These are phyloP conservation scores for Coffea humblotiana DNA, from an alignment of 305 asterid genomes.

Conservation along the genomic window DNA sequence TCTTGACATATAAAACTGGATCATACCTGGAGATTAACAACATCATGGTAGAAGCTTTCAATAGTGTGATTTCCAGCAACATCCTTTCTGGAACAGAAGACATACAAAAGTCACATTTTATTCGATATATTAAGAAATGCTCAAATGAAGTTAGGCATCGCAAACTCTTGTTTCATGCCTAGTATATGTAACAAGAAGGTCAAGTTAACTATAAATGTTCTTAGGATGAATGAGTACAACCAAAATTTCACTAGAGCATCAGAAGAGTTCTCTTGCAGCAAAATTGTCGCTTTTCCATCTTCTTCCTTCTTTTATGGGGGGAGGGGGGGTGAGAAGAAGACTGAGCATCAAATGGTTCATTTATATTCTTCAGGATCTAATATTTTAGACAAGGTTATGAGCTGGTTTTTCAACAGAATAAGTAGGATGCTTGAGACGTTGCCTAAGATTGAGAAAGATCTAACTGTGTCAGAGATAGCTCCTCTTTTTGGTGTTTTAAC, in stretches of 20 bases:
- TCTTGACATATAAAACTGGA: neutral
- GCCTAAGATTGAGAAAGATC: too few relatives aligned
- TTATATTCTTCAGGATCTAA: neutral
- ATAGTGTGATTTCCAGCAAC: conserved; percentile 59
- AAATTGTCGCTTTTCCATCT: too few relatives aligned
- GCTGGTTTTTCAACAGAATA: neutral
- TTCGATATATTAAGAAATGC: neutral
- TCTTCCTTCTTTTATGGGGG: neutral
- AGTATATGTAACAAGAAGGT: neutral
- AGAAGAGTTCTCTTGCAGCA: neutral
- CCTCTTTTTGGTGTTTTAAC: too few relatives aligned
- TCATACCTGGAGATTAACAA: conserved; percentile 75
- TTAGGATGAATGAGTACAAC: too few relatives aligned
- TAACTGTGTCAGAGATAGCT: too few relatives aligned
- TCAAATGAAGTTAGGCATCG: neutral
- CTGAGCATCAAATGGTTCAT: neutral
- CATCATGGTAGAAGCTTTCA: conserved; percentile 66
- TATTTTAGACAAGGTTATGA: neutral
- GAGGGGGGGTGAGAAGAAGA: too few relatives aligned
- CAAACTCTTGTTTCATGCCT: neutral
- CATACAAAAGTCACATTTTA: conserved; percentile 18
- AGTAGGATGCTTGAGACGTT: too few relatives aligned
- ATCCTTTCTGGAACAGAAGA: conserved; percentile 63
- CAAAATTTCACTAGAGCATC: conserved; percentile 1
- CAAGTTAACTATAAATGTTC: neutral